Evolutionary conservation across 2,329 filamentous ascomycete genomes (phyloP).

Genomic region (Claviceps maximensis): DNA sequence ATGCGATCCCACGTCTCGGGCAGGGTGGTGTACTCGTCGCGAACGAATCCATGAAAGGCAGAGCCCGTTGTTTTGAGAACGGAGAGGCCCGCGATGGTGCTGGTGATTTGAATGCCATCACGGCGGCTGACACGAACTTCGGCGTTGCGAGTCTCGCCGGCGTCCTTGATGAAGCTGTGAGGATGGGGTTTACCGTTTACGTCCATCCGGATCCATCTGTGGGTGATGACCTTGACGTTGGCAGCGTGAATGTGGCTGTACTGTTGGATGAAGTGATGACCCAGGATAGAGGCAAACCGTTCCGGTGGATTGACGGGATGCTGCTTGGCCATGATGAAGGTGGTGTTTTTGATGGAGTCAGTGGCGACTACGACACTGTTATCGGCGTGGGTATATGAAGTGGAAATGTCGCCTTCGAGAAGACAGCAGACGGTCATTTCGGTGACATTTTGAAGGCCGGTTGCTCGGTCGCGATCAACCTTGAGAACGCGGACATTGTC

Average conservation of each 20-base stretch:
- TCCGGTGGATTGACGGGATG: slow-evolving; percentile 86
- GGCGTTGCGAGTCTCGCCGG: slow-evolving; percentile 74
- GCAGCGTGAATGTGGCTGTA: slow-evolving; percentile 82
- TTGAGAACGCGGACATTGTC: slow-evolving; percentile 99
- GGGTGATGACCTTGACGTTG: slow-evolving; percentile 67
- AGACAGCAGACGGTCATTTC: slow-evolving; percentile 94
- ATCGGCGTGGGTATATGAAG: slow-evolving; percentile 81
- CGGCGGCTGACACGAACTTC: slow-evolving; percentile 56
- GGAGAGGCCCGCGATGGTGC: slow-evolving; percentile 66
- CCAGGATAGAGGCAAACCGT: slow-evolving; percentile 74
- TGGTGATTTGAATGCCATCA: slow-evolving; percentile 61
- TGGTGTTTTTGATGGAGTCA: slow-evolving; percentile 96
- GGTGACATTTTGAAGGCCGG: slow-evolving; percentile 69
- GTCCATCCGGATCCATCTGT: slow-evolving; percentile 83
- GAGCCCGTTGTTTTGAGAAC: slow-evolving; percentile 96
- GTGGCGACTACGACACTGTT: slow-evolving; percentile 93
- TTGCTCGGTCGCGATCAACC: slow-evolving; percentile 65
- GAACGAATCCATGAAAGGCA: slow-evolving; percentile 86
- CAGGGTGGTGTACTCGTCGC: slow-evolving; percentile 86
- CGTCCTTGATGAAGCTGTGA: slow-evolving; percentile 87
- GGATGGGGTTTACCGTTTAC: slow-evolving; percentile 84
- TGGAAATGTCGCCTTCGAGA: slow-evolving; percentile 84
- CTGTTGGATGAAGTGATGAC: slow-evolving; percentile 74
- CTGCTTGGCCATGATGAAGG: slow-evolving; percentile 90
- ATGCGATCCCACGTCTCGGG: slow-evolving; percentile 90